Base-by-base conservation (phyloP, 306 rosid species). In the Benincasa hispida region DNA sequence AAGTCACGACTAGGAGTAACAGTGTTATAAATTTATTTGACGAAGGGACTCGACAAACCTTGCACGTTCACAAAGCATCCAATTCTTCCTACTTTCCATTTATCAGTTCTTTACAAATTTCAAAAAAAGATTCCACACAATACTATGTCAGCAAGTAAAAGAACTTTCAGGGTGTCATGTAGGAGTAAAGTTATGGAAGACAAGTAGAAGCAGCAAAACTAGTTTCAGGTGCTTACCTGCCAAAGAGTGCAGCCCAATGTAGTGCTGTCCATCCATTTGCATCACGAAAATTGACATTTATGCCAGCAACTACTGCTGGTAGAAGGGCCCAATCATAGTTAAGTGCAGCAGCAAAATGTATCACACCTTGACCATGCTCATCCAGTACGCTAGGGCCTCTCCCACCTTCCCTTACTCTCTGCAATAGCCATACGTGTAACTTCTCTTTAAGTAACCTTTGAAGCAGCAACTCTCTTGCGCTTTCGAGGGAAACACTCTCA, bases 241-340 rank as follows among this genome's bases (percentile, higher is more conserved):
- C 96, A 86, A 81, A 88, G 79, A 79, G 87, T 48, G 98, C 98
- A 6, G 98, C 98, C 98, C 98, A 93, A 78, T 93, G 98, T 83
- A 93, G 97, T 45, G 97, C 92, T 12, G 93, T 91, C 98, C 97
- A 93, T 78, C 97, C 98, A 84, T 93, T 85, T 76, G 79, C 85
- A 79, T 93, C 98, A 62, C 97, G 96, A 63, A 93, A 93, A 79
- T 93, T 93, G 72, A 93, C 89, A 75, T 85, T 88, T 24, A 89
- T 92, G 76, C 98, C 97, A 0, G 98, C 89, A 85, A 83, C 78
- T 68, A 81, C 75, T 69, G 89, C 87, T 6, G 98, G 97, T 79
- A 82, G 78, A 60, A 93, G 72, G 77, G 94, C 98, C 98, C 98
- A 93, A 81, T 91, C 87, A 75, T 89, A 93, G 70, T 90, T 95